Evolutionary conservation across 2,329 filamentous ascomycete species (phyloP), one percentile per base, ranked within the genome.

Genomic region (Aspergillus costaricaensis): DNA sequence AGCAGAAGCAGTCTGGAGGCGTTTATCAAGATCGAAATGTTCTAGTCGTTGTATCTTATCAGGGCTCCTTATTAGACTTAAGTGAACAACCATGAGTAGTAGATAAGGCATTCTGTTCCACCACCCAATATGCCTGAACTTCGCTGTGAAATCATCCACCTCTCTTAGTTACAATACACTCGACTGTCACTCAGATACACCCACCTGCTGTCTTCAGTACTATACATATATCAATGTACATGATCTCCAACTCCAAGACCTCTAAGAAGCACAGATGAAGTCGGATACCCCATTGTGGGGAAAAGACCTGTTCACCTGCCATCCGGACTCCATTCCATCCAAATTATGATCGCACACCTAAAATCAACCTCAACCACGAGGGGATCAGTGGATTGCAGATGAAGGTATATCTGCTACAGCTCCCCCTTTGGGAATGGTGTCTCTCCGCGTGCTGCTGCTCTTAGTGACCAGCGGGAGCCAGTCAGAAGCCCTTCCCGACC

Each of bases 381-480:
- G 52, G 43, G 65, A 64, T 75, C 73, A 74, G 71, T 57, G 74
- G 57, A 71, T 27, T 30, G 47, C 47, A 12, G 25, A 30, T 50
- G 47, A 50, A 50, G 47, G 47, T 50, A 30, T 50, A 50, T 50
- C 47, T 50, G 47, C 47, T 50, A 50, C 17, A 75, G 70, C 71
- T 75, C 72, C 72, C 72, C 65, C 66, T 74, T 71, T 68, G n/a
- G 72, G 73, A 62, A 66, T 70, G 67, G 70, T 58, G 58, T 48
- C 17, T 59, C 59, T 62, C 55, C 51, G 57, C 57, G 47, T 59
- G 21, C 39, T 62, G 61, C 56, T 59, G 57, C 60, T 54, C 59
- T 47, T 56, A 49, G 54, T 50, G 21, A 47, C 27, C 61, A 17
- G 12, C 38, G 21, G 7, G 17, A 51, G 44, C 65, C 63, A 67